Base-by-base conservation (phyloP, 176 grass and related monocot genomes). In the Cymbopogon citratus region DNA sequence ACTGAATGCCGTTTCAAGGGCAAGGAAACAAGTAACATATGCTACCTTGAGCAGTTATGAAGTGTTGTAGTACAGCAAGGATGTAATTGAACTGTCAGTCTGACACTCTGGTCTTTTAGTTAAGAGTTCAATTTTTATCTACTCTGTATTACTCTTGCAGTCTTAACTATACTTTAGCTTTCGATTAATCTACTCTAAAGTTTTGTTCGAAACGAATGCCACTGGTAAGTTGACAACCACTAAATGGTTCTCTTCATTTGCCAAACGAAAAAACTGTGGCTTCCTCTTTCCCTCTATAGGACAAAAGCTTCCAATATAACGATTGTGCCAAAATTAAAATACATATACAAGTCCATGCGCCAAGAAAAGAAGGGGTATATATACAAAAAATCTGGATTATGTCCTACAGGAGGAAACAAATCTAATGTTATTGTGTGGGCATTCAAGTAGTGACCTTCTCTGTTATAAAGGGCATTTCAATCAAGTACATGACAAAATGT, bases 221-320 rank as follows among this genome's bases (percentile, higher is more conserved):
- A 28, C n/a, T 77, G 16, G 33, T 9, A 3, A n/a, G n/a, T 81
- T 52, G 6, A 31, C 65, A 40, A 54, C 14, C 28, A 24, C 2
- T 64, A 80, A 74, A 74, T 66, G 46, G 24, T 74, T 69, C 1
- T 38, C 39, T 63, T 85, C 21, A 63, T 41, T 80, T 74, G 35
- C 11, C 10, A 10, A 41, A 51, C 24, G 25, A 74, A 75, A 56
- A 80, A 84, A 29, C 18, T n/a, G 12, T 44, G 54, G 16, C 12
- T 29, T 74, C 60, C 12, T 41, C 40, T 66, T 66, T 66, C 13
- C 24, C 19, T 74, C 21, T 8, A 7, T 13, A 57, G 26, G 46
- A 19, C 15, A 79, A 69, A 72, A 63, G n/a, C 18, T 66, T 38
- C 5, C 36, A 43, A 67, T 12, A 80, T 51, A 56, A 57, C 4